Base-by-base conservation (phyloP, 2,329 filamentous ascomycete genomes). In the Fusarium avenaceum region DNA sequence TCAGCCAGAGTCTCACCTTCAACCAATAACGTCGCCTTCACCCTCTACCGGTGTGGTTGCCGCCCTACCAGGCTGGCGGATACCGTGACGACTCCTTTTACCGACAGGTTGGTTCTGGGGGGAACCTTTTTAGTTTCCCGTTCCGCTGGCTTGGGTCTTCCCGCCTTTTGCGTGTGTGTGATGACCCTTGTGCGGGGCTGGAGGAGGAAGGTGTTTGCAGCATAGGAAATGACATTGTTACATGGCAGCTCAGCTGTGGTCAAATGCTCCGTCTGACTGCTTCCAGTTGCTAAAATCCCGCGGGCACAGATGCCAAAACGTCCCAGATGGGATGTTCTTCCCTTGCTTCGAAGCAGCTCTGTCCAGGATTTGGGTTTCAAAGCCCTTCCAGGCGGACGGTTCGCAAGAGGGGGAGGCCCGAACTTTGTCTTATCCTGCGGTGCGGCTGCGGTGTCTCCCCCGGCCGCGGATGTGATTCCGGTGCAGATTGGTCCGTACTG, bases 381-480 rank as follows among this genome's bases (percentile, higher is more conserved):
- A 65, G 19, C 22, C 6, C 17, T 33, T 32, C 22, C 22, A 35
- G 54, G n/a, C 19, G 33, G 30, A 35, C 59, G 46, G 57, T 38
- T 47, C 35, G 43, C 26, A 45, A 35, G 24, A 17, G 43, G 26
- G 40, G 51, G 11, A 44, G 30, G 55, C 24, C 39, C 55, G 30
- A 43, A 20, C 15, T 26, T 47, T 38, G 24, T 22, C 30, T 33
- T 33, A 14, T 15, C 39, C 20, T 30, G 17, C 40, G 24, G 19
- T 26, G 9, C 49, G 20, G 20, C 38, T 17, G 19, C 6, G 17
- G 28, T n/a, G 17, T 20, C 20, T 17, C 42, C 58, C 58, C 57
- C 28, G n/a, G 60, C 39, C 45, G 30, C 62, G 63, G 63, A 43
- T 57, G 63, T 57, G 63, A 49, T 52, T 57, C 63, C 63, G 63